Conservation (phyloP, 257 asterid genomes). For the Cruciata laevipes region DNA sequence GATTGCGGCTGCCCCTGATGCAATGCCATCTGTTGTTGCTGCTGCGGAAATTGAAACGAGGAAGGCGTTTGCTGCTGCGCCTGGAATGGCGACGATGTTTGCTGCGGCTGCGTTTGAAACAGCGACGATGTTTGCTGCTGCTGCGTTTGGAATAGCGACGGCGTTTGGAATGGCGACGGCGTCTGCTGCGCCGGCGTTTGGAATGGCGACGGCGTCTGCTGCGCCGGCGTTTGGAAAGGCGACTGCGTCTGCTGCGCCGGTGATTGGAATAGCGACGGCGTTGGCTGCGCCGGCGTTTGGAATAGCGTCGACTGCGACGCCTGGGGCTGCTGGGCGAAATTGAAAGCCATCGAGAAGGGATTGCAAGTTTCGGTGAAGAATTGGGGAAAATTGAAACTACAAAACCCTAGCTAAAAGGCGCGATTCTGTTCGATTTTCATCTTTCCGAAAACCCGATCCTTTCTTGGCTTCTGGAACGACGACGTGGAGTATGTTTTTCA, state of each 20-base stretch:
- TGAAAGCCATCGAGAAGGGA: slow-evolving; percentile 43
- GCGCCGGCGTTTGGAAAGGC: slow-evolving; percentile 29
- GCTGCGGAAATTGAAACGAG: slow-evolving; percentile 30
- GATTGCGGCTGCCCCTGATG: slow-evolving; percentile 37
- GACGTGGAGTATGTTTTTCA: neutral
- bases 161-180: slow-evolving; percentile 17
- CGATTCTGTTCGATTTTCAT: slow-evolving; percentile 20
- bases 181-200: slow-evolving; percentile 28
- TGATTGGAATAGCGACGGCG: neutral
- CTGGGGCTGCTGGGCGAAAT: slow-evolving; percentile 50
- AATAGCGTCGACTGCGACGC: slow-evolving; percentile 8
- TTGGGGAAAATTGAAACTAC: slow-evolving; percentile 10
- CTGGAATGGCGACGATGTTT: slow-evolving; percentile 23
- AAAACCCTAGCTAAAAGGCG: slow-evolving; percentile 52
- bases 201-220: slow-evolving; percentile 16
- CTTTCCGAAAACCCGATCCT: neutral
- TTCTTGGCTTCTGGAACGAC: neutral
- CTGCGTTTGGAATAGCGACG: slow-evolving; percentile 25
- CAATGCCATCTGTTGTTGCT: slow-evolving; percentile 27
- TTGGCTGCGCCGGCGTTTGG: slow-evolving; percentile 21
- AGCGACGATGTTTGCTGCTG: slow-evolving; percentile 26
- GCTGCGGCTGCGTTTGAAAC: slow-evolving; percentile 23
- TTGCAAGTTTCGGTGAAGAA: slow-evolving; percentile 11
- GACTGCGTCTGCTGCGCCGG: slow-evolving; percentile 1
- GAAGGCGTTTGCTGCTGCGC: slow-evolving; percentile 25